phyloP scores from a whole-genome alignment of 495 filamentous ascomycete genomes.

The Hypoxylon fragiforme region DNA sequence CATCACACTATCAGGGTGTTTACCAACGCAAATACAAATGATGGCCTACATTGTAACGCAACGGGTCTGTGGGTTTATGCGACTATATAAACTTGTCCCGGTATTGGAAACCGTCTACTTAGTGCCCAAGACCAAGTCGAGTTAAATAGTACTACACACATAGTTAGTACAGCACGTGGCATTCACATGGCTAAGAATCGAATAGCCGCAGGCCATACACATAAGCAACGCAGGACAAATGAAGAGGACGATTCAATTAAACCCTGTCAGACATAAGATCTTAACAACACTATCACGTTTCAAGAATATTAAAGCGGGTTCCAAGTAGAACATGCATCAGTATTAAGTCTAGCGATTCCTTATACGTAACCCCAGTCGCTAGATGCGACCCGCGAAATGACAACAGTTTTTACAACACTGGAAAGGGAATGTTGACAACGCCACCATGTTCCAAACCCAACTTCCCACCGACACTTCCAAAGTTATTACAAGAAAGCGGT shows the following conservation, averaged over 20 bases:
- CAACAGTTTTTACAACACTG: constrained; percentile 36
- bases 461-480: background rate
- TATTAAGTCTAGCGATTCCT: constrained; percentile 43
- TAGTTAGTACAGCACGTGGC: too few relatives aligned
- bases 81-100: too few relatives aligned
- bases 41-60: too few relatives aligned
- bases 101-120: too few relatives aligned
- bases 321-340: constrained; percentile 35
- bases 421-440: constrained; percentile 31
- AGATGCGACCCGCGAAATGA: constrained; percentile 31
- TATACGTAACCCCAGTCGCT: constrained; percentile 35
- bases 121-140: too few relatives aligned
- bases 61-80: too few relatives aligned
- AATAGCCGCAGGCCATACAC: too few relatives aligned
- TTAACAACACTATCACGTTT: background rate
- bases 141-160: too few relatives aligned
- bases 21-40: too few relatives aligned
- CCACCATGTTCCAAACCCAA: constrained; percentile 28
- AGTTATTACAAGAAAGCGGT: constrained; percentile 36
- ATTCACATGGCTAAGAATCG: too few relatives aligned
- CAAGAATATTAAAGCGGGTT: constrained; percentile 8
- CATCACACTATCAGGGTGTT: too few relatives aligned
- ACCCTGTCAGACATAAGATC: background rate
- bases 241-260: background rate
- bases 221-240: too few relatives aligned